Conservation (phyloP, 371 early-diverging fungal species). For the Circinella minor region DNA sequence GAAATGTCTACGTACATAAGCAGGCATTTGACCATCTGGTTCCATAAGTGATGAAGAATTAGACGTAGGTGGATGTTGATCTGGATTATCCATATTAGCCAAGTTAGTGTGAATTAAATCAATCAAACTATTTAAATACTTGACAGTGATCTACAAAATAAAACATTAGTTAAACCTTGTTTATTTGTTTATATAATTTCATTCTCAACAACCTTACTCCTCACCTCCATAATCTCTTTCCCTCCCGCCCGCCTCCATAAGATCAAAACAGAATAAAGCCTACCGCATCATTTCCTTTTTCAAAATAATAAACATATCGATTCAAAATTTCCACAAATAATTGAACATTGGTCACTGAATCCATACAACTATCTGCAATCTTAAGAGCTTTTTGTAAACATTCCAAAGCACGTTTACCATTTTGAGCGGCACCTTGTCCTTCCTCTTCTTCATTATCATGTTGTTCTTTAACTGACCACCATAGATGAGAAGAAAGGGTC, state of each 20-base stretch:
- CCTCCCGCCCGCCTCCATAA: neutral
- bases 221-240: neutral
- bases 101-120: conserved; percentile 84
- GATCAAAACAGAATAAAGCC: neutral
- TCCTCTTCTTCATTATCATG: conserved; percentile 36
- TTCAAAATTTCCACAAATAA: conserved; percentile 93
- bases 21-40: conserved; percentile 52
- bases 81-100: conserved; percentile 69
- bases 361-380: conserved; percentile 94
- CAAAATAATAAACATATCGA: conserved; percentile 89
- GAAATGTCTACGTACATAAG: conserved; percentile 66
- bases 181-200: neutral
- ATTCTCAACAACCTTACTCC: too few species aligned
- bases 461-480: conserved; percentile 70
- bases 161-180: neutral
- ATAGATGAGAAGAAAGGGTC: conserved; percentile 84
- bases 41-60: conserved; percentile 64
- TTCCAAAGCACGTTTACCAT: conserved; percentile 84
- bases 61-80: conserved; percentile 64
- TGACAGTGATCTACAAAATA: conserved; percentile 65
- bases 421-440: conserved; percentile 53
- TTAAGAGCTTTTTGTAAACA: conserved; percentile 91
- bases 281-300: conserved; percentile 78
- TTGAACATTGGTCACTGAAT: conserved; percentile 80
- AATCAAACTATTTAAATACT: conserved; percentile 88